These are phyloP conservation scores for Leptodermis oblonga DNA, from an alignment of 257 asterid species.

Conservation along the genomic window DNA sequence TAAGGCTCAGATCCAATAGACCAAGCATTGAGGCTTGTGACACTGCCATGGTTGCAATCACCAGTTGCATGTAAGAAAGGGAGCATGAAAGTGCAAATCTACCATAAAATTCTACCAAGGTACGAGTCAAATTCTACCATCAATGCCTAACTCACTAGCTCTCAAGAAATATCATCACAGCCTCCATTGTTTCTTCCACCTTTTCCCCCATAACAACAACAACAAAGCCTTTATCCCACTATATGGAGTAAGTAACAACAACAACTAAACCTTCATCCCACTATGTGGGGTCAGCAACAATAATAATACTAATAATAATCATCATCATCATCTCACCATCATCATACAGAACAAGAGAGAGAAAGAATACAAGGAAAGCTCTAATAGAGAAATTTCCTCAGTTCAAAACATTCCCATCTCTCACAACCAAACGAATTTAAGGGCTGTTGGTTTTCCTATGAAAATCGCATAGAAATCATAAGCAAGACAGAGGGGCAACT, in stretches of 20 bases:
- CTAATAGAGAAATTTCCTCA: not conserved
- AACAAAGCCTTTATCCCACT: no score
- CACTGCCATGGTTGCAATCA: slow-evolving; percentile 23
- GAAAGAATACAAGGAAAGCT: not conserved
- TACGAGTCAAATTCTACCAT: slow-evolving; percentile 4
- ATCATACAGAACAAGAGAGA: not conserved
- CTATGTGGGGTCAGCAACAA: no score
- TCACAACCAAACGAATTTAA: not conserved
- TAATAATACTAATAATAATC: not conserved
- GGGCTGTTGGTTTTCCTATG: not conserved
- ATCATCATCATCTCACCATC: not conserved
- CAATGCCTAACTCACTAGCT: not conserved
- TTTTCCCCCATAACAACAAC: not conserved
- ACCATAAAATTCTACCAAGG: slow-evolving; percentile 26
- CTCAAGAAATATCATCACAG: slow-evolving; percentile 12
- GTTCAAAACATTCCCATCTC: not conserved
- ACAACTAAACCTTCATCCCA: no score
- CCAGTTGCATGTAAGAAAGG: not conserved
- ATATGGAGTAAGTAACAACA: no score
- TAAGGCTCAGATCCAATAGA: slow-evolving; percentile 11
- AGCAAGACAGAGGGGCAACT: slow-evolving; percentile 52
- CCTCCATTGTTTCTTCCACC: slow-evolving; percentile 2
- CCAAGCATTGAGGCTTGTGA: slow-evolving; percentile 1
- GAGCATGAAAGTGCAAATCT: not conserved
- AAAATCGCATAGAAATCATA: slow-evolving; percentile 8